A percentile compares a stretch with the other conserved stretches of the same genome.
These are phyloP conservation scores for Aureobasidium pullulans DNA, from an alignment of 2,329 filamentous ascomycete genomes.

Conservation along the genomic window DNA sequence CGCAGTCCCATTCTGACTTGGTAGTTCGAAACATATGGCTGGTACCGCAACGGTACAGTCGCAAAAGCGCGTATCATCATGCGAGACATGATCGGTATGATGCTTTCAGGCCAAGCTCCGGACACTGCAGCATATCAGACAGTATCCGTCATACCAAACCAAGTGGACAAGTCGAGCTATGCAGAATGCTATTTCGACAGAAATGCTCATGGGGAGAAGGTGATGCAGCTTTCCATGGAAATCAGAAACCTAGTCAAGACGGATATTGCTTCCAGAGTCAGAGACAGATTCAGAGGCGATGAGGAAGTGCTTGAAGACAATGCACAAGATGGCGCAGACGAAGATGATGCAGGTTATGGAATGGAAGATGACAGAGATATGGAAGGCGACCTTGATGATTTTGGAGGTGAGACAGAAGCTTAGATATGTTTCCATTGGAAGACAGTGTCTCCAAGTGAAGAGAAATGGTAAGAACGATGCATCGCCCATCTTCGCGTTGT, in stretches of 20 bases:
- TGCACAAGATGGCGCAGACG: constrained; percentile 4
- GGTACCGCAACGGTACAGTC: constrained; percentile 75
- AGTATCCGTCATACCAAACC: not conserved
- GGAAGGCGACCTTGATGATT: constrained; percentile 13
- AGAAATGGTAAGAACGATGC: not conserved
- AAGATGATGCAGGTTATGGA: constrained; percentile 3
- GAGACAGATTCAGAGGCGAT: not conserved
- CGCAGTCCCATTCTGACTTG: constrained; percentile 4
- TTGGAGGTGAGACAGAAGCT: constrained; percentile 3
- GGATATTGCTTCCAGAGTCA: not conserved
- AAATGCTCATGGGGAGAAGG: constrained; percentile 4
- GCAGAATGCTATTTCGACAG: constrained; percentile 6
- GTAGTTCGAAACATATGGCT: constrained; percentile 54
- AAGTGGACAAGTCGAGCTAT: not conserved
- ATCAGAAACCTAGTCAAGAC: constrained; percentile 11
- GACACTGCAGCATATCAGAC: constrained; percentile 20
- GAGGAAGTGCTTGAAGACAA: not conserved
- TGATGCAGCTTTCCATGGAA: constrained; percentile 1
- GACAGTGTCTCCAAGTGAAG: not conserved
- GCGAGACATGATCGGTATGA: constrained; percentile 66
- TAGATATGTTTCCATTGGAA: not conserved
- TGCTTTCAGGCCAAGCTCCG: constrained; percentile 29
- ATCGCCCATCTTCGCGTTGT: not conserved
- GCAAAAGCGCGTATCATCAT: constrained; percentile 80
- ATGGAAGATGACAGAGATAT: constrained; percentile 9